These are phyloP conservation scores for Alternaria alternata DNA, from an alignment of 2,329 filamentous ascomycete genomes.

Conservation along the genomic window DNA sequence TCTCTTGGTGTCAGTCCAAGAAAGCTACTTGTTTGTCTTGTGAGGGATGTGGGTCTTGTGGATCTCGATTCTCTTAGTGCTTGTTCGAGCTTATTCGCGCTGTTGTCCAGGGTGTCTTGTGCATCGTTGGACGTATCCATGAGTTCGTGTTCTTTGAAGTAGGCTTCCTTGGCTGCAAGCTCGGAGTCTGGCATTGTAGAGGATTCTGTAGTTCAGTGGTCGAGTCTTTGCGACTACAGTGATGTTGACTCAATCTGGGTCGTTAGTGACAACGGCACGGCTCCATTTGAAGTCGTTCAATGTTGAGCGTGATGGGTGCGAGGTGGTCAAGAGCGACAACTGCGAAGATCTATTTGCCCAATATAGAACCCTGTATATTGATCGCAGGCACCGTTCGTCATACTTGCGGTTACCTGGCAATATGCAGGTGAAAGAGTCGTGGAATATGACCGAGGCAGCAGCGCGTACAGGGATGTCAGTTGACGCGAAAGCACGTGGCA, in stretches of 20 bases:
- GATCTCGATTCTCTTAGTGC: slow-evolving; percentile 32
- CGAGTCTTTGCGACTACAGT: not conserved
- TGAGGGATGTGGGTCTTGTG: slow-evolving; percentile 27
- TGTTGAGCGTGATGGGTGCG: not conserved
- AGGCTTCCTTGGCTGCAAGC: slow-evolving; percentile 38
- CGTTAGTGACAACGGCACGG: not conserved
- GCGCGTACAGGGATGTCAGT: slow-evolving; percentile 21
- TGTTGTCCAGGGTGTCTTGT: slow-evolving; percentile 21
- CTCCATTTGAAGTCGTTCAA: not conserved
- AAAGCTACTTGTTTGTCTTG: slow-evolving; percentile 36
- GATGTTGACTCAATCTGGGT: not conserved
- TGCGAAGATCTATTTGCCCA: not conserved
- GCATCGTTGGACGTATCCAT: slow-evolving; percentile 44
- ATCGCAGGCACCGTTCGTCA: not conserved
- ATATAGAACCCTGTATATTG: slow-evolving; percentile 11
- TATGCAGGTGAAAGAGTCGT: slow-evolving; percentile 11
- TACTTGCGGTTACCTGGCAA: slow-evolving; percentile 3
- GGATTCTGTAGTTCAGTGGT: not conserved
- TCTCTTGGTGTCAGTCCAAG: slow-evolving; percentile 44
- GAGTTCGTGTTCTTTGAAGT: slow-evolving; percentile 41
- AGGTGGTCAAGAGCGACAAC: not conserved
- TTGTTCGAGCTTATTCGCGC: slow-evolving; percentile 24
- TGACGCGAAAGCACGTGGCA: slow-evolving; percentile 33
- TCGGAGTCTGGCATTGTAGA: slow-evolving; percentile 33
- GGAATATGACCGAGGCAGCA: slow-evolving; percentile 21